Evolutionary conservation across 2,329 filamentous ascomycete species (phyloP), one percentile per base, ranked within the genome.

Genomic region (Phaeosphaeria sp.): DNA sequence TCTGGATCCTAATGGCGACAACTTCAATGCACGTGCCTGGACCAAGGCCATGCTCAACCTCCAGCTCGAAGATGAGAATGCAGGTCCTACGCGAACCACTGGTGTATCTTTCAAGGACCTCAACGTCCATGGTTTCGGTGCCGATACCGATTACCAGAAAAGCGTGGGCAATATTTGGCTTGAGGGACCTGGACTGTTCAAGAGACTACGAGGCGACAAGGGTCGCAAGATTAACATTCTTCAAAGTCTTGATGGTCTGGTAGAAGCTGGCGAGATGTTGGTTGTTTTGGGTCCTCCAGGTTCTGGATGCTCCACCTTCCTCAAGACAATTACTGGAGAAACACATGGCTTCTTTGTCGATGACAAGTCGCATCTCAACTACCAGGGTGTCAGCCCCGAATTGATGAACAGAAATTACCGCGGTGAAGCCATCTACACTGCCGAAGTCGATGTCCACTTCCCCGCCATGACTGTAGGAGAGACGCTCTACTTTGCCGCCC

Each of bases 401-500:
- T 85, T 92, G 72, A 94, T 95, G 90, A 87, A 90, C 78, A 86
- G 85, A 11, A 82, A 85, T 60, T 93, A 94, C 79, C 88, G 90
- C 25, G 92, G 92, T 64, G 92, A 96, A 78, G 90, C 90, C 60
- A 93, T 95, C 74, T 95, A 95, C 78, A 93, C 90, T 0, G 90
- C 90, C 58, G 91, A 95, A 75, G 89, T 91, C 36, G 92, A 96
- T 72, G 89, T 90, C 4, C 90, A 93, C 77, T 93, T 93, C 71
- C 90, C 90, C 13, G 85, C 89, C 78, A 78, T 95, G 67, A 88
- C 86, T 1, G 91, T 94, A 44, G 90, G 90, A 51, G 89, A 94
- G 68, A 95, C 91, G 1, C 82, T 94, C 47, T 89, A 87, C 54
- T 94, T 94, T 61, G 91, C 91, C 18, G 90, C 91, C 3, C 82